Percentiles rank a stretch among this genome's conserved stretches.
These are phyloP conservation scores for Phyllosticta citribraziliensis DNA, from an alignment of 2,329 filamentous ascomycete genomes.

Conservation along the genomic window DNA sequence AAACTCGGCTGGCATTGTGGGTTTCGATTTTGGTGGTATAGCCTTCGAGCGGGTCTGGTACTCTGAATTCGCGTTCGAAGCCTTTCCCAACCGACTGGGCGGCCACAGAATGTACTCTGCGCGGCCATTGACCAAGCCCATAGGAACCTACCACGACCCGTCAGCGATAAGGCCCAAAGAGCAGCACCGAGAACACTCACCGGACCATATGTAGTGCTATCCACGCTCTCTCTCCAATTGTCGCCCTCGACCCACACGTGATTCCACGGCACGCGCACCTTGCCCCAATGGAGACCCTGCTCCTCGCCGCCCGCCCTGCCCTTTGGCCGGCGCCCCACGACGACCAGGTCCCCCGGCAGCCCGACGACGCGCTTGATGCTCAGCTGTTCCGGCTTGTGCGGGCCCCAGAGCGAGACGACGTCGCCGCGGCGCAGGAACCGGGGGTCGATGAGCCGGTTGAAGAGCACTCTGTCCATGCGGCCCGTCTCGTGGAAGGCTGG, in stretches of 20 bases:
- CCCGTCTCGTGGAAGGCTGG: constrained; percentile 32
- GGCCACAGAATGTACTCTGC: constrained; percentile 67
- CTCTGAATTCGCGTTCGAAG: constrained; percentile 46
- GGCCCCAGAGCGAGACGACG: constrained; percentile 39
- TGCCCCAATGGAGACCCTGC: constrained; percentile 14
- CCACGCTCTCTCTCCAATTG: constrained; percentile 59
- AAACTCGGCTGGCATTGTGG: constrained; percentile 15
- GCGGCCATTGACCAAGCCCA: constrained; percentile 63
- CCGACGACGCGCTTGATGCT: constrained; percentile 78
- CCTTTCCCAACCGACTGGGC: constrained; percentile 43
- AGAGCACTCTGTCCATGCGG: constrained; percentile 27
- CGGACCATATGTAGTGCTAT: constrained; percentile 88
- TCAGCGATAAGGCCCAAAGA: background rate
- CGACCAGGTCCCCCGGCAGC: constrained; percentile 67
- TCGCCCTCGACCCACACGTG: constrained; percentile 97
- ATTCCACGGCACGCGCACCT: constrained; percentile 60
- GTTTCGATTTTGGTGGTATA: constrained; percentile 21
- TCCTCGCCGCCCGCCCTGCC: constrained; percentile 21
- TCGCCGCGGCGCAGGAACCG: constrained; percentile 31
- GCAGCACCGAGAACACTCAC: constrained; percentile 19
- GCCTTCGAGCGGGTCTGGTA: constrained; percentile 31
- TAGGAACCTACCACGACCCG: constrained; percentile 43
- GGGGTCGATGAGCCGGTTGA: constrained; percentile 21
- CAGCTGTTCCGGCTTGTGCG: constrained; percentile 56
- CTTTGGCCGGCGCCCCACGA: constrained; percentile 15